A percentile compares a stretch with the other conserved stretches of the same genome.
phyloP scores from a whole-genome alignment of 106 monocot species.

The Gastrodia elata region DNA sequence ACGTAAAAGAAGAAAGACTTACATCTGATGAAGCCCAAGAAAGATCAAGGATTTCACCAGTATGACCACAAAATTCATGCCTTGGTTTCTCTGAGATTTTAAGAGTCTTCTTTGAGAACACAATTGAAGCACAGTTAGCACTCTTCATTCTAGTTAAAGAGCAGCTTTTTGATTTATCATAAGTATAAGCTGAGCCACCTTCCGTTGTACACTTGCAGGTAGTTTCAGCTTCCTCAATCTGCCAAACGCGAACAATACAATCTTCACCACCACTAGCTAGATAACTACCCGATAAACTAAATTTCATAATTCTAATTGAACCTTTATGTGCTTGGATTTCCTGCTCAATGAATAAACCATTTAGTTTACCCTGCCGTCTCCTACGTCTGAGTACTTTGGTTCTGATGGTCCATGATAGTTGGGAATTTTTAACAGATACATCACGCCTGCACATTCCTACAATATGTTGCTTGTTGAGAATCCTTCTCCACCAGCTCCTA shows the following conservation, averaged over 20 bases:
- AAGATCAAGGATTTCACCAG: slow-evolving; percentile 50
- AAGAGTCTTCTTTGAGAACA: slow-evolving; percentile 44
- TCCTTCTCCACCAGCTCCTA: slow-evolving; percentile 39
- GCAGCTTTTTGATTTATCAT: slow-evolving; percentile 11
- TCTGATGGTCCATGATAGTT: slow-evolving; percentile 13
- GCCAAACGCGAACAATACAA: slow-evolving; percentile 56
- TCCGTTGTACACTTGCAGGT: slow-evolving; percentile 14
- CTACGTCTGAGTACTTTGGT: slow-evolving; percentile 15
- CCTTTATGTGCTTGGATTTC: slow-evolving; percentile 68
- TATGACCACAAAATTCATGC: slow-evolving; percentile 48
- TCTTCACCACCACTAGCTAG: slow-evolving; percentile 76
- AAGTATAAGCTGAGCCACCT: slow-evolving; percentile 7
- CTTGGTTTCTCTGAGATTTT: slow-evolving; percentile 39
- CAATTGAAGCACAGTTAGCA: slow-evolving; percentile 11
- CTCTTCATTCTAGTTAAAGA: slow-evolving; percentile 15
- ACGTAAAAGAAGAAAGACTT: slow-evolving; percentile 8
- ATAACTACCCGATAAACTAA: slow-evolving; percentile 47
- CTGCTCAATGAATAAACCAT: slow-evolving; percentile 42
- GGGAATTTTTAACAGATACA: slow-evolving; percentile 10
- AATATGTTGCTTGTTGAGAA: slow-evolving; percentile 12
- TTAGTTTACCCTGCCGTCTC: slow-evolving; percentile 39
- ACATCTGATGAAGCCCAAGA: slow-evolving; percentile 65
- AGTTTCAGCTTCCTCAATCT: slow-evolving; percentile 40
- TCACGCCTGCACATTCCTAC: slow-evolving; percentile 14
- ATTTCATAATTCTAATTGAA: slow-evolving; percentile 46